Percentiles rank a stretch among this genome's conserved stretches.
phyloP scores from a whole-genome alignment of 495 filamentous ascomycete genomes.

The Penicillium bialowiezense region DNA sequence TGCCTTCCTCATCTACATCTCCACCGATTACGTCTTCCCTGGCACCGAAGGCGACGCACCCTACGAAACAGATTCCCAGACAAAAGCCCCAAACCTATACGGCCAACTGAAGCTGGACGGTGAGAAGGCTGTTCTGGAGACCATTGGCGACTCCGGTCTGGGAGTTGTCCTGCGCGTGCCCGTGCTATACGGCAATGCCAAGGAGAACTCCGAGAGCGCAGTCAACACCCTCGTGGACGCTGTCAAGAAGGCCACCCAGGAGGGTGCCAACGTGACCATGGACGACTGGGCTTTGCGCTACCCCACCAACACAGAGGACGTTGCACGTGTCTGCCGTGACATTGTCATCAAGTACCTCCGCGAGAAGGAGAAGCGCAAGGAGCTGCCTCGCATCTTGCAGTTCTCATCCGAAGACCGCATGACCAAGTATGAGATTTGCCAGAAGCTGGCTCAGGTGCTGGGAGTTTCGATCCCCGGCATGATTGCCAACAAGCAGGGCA shows the following conservation, averaged over 20 bases:
- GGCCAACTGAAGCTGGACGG: conserved; percentile 86
- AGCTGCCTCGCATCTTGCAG: conserved; percentile 72
- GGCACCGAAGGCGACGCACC: conserved; percentile 81
- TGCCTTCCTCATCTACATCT: conserved; percentile 86
- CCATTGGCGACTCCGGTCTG: conserved; percentile 44
- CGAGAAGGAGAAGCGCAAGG: conserved; percentile 32
- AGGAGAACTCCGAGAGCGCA: conserved; percentile 65
- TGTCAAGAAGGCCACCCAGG: conserved; percentile 64
- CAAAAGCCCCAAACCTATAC: conserved; percentile 79
- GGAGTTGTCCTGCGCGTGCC: conserved; percentile 81
- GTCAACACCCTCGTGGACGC: conserved; percentile 76
- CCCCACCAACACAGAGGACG: conserved; percentile 85
- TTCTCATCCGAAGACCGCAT: conserved; percentile 84
- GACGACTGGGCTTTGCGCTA: conserved; percentile 86
- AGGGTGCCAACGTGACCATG: conserved; percentile 64
- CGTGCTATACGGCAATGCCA: conserved; percentile 74
- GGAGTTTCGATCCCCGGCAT: conserved; percentile 72
- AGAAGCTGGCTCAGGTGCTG: conserved; percentile 76
- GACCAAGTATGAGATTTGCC: conserved; percentile 90
- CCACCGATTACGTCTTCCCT: conserved; percentile 92
- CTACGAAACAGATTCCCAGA: conserved; percentile 63
- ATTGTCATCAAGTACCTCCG: conserved; percentile 66
- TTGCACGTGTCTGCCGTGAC: conserved; percentile 73
- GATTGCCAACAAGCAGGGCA: conserved; percentile 67
- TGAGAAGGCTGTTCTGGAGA: conserved; percentile 68